Evolutionary conservation across 352 stramenopile genomes (phyloP), one percentile per base, ranked within the genome.

Genomic region (Pythium guiyangense): DNA sequence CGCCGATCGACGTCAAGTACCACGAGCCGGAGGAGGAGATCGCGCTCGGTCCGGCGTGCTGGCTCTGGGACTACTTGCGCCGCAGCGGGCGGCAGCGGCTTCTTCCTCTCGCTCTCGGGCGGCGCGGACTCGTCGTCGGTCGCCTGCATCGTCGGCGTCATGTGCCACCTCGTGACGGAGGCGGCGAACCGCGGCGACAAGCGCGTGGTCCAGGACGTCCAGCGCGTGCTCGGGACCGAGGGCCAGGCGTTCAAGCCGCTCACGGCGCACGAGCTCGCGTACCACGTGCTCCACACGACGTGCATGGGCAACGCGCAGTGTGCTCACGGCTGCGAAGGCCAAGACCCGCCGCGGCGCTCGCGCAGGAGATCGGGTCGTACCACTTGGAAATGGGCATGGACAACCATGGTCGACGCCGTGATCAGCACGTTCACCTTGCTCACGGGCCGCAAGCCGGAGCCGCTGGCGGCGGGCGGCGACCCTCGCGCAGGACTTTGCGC

Each of bases 281-380:
- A 86, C 37, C 78, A 86, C 48, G 60, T 99, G 26, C 74, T 99
- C 17, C 96, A 99, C 72, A 99, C 97, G 31, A 95, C 90, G 1
- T 99, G 98, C 75, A 98, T 99, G 96, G 97, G 96, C 39, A 99
- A n/a, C 96, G 20, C 86, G 91, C 45, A 98, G 99, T 70, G 98
- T 90, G 35, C 84, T 98, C 25, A 98, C 92, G 20, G 60, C 79
- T 54, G 86, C 83, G 15, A 99, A 96, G 12, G 86, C 92, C 54
- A 89, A 88, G 49, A 85, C 97, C n/a, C 20, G 95, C 97, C n/a
- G n/a, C n/a, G n/a, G n/a, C n/a, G n/a, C n/a, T n/a, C n/a, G n/a
- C n/a, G n/a, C n/a, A n/a, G n/a, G 84, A 98, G 43, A 95, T 99
- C 57, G 96, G 97, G 15, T 89, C 74, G 35, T 99, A 99, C 69